Evolutionary conservation across 1,139 yeast species (phyloP), one percentile per base, ranked within the genome.

Genomic region (Pichia sp.): DNA sequence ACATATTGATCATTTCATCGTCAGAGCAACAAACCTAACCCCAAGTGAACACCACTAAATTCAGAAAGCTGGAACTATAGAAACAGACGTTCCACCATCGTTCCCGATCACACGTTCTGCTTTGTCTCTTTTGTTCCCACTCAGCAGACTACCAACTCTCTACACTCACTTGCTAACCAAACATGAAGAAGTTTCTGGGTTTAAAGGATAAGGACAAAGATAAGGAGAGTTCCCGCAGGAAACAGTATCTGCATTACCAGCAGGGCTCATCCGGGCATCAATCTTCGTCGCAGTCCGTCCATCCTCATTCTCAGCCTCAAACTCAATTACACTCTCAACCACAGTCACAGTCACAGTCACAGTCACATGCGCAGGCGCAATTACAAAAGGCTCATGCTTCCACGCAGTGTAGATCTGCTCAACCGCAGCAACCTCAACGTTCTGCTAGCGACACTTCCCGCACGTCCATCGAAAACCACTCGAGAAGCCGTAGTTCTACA

Each of bases 141-240:
- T 25, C 28, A 25, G 9, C 28, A 25, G 6, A 6, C 9, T 25
- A 9, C 28, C 6, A 9, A 25, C 28, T 6, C 8, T 9, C 9
- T 25, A 25, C 28, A 9, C 28, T 25, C 28, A 25, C 9, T 25
- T 6, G 6, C 28, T 25, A 25, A 9, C 9, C 28, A 22, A 12
- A 4, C 23, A 49, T 44, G 50, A 52, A 44, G 39, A 52, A 49
- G 28, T 42, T 50, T 8, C 22, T 46, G 21, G 39, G 48, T n/a
- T 19, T 48, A 4, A 51, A 45, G 25, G 49, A 49, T 10, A 46
- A 28, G 23, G 47, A 44, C 19, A 48, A 34, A 28, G 50, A 50
- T 3, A 50, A 16, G 21, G 41, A 30, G 25, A 50, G n/a, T 13
- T 41, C 45, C 13, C 41, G 34, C n/a, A 40, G 44, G 23, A 46